phyloP scores from a whole-genome alignment of 768 basidiomycete species.

The Russula compacta region DNA sequence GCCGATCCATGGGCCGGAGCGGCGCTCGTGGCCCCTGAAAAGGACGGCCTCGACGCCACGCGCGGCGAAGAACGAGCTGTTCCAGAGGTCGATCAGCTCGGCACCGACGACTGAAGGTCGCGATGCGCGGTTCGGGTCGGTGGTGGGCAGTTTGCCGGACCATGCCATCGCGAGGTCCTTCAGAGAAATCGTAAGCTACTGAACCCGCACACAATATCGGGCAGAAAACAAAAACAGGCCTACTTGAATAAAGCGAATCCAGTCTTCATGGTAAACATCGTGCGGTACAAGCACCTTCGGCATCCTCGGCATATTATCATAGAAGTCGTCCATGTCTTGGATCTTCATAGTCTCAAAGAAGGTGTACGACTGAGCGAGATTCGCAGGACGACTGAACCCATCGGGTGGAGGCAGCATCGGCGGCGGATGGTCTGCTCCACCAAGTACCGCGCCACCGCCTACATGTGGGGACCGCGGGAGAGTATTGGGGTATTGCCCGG shows the following conservation, averaged over 20 bases:
- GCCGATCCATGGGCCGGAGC: constrained; percentile 56
- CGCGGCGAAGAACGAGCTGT: constrained; percentile 59
- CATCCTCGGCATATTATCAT: constrained; percentile 59
- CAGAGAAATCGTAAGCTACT: neutral
- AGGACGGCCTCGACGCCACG: constrained; percentile 74
- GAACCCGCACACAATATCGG: too few relatives aligned
- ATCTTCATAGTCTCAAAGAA: constrained; percentile 65
- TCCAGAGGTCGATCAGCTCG: constrained; percentile 78
- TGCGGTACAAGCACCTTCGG: constrained; percentile 63
- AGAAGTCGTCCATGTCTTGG: constrained; percentile 69
- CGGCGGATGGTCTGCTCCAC: constrained; percentile 13
- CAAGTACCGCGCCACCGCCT: constrained; percentile 8
- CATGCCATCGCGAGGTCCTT: constrained; percentile 71
- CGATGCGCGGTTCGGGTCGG: constrained; percentile 39
- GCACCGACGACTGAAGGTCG: constrained; percentile 51
- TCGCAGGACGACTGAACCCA: constrained; percentile 66
- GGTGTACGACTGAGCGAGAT: constrained; percentile 54
- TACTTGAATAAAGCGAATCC: constrained; percentile 73
- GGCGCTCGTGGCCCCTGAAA: constrained; percentile 72
- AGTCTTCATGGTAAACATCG: constrained; percentile 71
- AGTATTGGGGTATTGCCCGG: neutral
- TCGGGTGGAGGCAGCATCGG: constrained; percentile 43
- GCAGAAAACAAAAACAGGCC: constrained; percentile 13
- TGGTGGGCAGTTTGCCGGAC: constrained; percentile 64
- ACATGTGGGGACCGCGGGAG: constrained; percentile 13